These are phyloP conservation scores for Candida xyloterini DNA, from an alignment of 805 yeast species.

Conservation along the genomic window DNA sequence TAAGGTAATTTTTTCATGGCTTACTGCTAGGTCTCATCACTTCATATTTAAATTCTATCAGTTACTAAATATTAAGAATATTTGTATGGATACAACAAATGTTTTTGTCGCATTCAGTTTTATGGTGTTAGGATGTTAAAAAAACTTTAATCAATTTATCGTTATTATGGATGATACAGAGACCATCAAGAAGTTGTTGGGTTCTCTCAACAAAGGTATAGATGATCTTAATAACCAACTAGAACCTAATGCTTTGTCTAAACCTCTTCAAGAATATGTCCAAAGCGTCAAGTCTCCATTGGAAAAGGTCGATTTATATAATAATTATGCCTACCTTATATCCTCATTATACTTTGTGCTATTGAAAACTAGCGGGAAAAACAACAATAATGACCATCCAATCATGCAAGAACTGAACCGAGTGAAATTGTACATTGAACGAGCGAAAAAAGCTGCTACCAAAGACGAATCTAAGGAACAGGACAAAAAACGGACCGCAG, in stretches of 20 bases:
- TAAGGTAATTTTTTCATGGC: too few relatives aligned
- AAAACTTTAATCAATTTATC: neutral
- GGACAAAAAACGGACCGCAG: conserved; percentile 24
- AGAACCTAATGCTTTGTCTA: conserved; percentile 33
- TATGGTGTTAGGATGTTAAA: neutral
- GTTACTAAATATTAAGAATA: neutral
- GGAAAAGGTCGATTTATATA: conserved; percentile 34
- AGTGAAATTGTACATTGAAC: conserved; percentile 65
- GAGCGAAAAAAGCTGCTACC: conserved; percentile 43
- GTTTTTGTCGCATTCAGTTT: neutral
- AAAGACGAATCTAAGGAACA: conserved; percentile 25
- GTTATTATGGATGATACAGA: conserved; percentile 46
- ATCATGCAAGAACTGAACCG: conserved; percentile 65
- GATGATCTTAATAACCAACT: conserved; percentile 36
- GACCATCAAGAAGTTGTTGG: conserved; percentile 39
- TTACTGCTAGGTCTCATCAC: neutral
- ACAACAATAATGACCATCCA: conserved; percentile 51
- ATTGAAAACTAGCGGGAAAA: conserved; percentile 55
- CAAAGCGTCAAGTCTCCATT: conserved; percentile 17
- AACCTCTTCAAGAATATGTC: conserved; percentile 39
- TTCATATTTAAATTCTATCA: neutral
- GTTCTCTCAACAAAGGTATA: conserved; percentile 37
- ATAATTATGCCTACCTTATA: conserved; percentile 46
- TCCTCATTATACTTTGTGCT: conserved; percentile 58
- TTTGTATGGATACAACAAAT: neutral